phyloP scores from a whole-genome alignment of 805 yeast genomes.

The Suhomyces tanzawaensis region DNA sequence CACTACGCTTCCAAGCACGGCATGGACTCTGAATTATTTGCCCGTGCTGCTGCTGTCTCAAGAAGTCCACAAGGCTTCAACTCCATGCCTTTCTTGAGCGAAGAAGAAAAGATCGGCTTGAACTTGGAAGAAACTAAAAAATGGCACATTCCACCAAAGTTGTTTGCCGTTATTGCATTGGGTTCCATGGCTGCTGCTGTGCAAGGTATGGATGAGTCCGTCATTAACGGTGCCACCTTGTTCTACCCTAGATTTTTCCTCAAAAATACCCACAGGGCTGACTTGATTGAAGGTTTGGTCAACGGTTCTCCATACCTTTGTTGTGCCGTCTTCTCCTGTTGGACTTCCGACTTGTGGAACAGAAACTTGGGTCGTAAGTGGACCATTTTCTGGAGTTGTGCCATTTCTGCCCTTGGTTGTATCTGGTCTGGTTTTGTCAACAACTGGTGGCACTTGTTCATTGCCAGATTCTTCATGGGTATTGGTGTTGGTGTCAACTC shows the following conservation, averaged over 20 bases:
- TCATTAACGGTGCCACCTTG: conserved; percentile 63
- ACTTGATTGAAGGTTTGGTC: conserved; percentile 59
- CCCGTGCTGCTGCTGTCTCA: conserved; percentile 59
- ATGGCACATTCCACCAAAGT: conserved; percentile 46
- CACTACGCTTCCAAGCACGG: conserved; percentile 57
- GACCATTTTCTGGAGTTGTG: conserved; percentile 58
- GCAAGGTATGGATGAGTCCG: conserved; percentile 77
- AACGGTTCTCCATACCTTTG: conserved; percentile 67
- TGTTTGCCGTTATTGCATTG: conserved; percentile 53
- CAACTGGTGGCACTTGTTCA: conserved; percentile 58
- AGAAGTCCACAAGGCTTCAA: conserved; percentile 56
- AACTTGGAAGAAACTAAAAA: conserved; percentile 45
- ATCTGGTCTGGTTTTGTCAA: conserved; percentile 68
- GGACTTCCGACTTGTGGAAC: conserved; percentile 57
- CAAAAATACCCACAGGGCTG: conserved; percentile 37
- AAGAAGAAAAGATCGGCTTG: conserved; percentile 46
- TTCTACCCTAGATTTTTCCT: conserved; percentile 57
- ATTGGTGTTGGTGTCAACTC: conserved; percentile 67
- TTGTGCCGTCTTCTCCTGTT: conserved; percentile 56
- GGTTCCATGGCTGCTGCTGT: conserved; percentile 70
- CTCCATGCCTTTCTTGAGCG: conserved; percentile 49
- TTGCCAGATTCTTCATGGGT: conserved; percentile 57
- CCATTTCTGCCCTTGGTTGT: conserved; percentile 57
- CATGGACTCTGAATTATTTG: conserved; percentile 58
- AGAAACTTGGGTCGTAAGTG: conserved; percentile 56